Base-by-base conservation (phyloP, 1,139 yeast genomes). In the Nadsonia starkeyi-henricii region DNA sequence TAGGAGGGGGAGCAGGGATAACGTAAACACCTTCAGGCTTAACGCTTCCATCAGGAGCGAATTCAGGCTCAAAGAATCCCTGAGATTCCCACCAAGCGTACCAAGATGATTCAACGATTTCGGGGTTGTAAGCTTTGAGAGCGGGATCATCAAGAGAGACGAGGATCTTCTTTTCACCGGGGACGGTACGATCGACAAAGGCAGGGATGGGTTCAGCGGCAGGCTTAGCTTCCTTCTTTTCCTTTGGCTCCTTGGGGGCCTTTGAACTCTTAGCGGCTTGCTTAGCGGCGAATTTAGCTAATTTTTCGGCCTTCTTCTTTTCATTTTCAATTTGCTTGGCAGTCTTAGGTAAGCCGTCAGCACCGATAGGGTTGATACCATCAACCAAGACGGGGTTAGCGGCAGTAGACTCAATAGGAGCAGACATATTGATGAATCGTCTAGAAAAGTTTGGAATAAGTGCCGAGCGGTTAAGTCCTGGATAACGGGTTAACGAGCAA, bases 1-100 rank as follows among this genome's bases (percentile, higher is more conserved):
- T 91, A 62, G 98, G 98, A 54, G 99, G 99, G 45, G 98, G 98
- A 21, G 96, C 94, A 42, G 98, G 97, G 59, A 91, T 85, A 54
- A 85, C 76, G 68, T 91, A 91, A 23, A 73, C 65, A 56, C 97
- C 97, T 63, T 80, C 89, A 43, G 91, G 82, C 64, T 82, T 83
- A 56, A 78, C 62, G 48, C 81, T 70, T 46, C 96, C 97, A 57
- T 80, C 79, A 50, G 70, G 75, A 45, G 81, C 75, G 57, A 83
- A 79, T 65, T 85, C 86, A 18, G 99, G 98, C 68, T 83, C 81
- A 61, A 91, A 91, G 59, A 77, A 80, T 20, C 93, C 94, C 65
- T 85, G 75, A 61, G 83, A 74, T 55, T 78, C 82, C 99, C 99
- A 91, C 98, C 98, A 91, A 30, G 78, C 79, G 68, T 91, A 89